Evolutionary conservation across 768 basidiomycete species (phyloP).

Genomic region (Podaxis sp.): DNA sequence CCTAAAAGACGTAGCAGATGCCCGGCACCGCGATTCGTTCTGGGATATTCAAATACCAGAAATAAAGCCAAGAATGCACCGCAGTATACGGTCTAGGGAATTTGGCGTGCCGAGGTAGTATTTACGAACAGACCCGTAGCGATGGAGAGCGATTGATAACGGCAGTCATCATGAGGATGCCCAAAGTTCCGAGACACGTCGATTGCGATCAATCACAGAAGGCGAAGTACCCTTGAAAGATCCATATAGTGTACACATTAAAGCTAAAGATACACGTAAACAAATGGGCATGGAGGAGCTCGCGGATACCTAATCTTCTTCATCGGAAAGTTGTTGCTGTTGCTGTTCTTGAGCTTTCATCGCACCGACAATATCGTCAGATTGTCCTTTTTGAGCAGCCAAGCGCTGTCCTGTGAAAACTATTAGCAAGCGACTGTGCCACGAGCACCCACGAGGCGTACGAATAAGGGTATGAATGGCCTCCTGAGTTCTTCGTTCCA

Average conservation of each 20-base stretch:
- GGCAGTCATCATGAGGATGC: neutral
- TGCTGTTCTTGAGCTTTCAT: slow-evolving; percentile 76
- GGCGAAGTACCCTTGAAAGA: neutral
- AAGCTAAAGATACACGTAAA: slow-evolving; percentile 21
- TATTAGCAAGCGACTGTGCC: slow-evolving; percentile 1
- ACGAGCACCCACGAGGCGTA: slow-evolving; percentile 40
- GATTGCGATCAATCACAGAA: neutral
- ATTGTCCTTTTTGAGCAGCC: slow-evolving; percentile 74
- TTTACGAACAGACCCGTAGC: neutral
- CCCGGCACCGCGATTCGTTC: neutral
- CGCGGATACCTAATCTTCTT: slow-evolving; percentile 43
- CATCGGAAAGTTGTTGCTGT: slow-evolving; percentile 56
- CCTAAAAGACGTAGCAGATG: neutral
- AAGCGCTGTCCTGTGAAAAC: slow-evolving; percentile 68
- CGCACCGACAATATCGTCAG: slow-evolving; percentile 78
- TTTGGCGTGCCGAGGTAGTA: neutral
- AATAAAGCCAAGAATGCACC: neutral
- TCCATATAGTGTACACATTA: slow-evolving; percentile 12
- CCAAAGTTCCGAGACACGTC: neutral
- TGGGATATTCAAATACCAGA: neutral
- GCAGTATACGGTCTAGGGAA: neutral
- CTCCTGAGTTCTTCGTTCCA: slow-evolving; percentile 92
- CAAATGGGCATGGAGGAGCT: slow-evolving; percentile 20
- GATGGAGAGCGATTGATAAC: neutral
- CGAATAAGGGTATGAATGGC: slow-evolving; percentile 92